phyloP scores from a whole-genome alignment of 2,329 filamentous ascomycete species.

The Phaeosphaeriaceae sp. region DNA sequence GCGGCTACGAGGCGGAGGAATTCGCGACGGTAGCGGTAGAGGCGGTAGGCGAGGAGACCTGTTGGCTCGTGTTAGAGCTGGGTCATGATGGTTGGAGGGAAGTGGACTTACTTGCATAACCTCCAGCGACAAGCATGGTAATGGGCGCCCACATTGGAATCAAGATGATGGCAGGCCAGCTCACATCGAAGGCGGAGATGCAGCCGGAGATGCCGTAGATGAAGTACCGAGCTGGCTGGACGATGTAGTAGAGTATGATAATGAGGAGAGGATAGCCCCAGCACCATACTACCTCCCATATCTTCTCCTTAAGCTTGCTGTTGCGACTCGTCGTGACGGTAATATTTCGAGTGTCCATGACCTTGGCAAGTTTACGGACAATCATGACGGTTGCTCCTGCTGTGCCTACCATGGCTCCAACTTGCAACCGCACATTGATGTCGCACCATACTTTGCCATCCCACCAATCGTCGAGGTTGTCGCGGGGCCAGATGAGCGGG shows the following conservation, averaged over 20 bases:
- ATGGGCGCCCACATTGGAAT: conserved; percentile 65
- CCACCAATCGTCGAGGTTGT: conserved; percentile 64
- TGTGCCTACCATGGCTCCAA: conserved; percentile 61
- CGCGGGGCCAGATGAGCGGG: conserved; percentile 69
- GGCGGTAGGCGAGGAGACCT: conserved; percentile 68
- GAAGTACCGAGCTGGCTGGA: conserved; percentile 67
- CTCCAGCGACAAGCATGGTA: conserved; percentile 61
- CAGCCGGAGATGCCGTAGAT: conserved; percentile 69
- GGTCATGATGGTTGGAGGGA: not conserved
- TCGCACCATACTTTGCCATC: conserved; percentile 70
- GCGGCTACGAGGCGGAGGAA: conserved; percentile 65
- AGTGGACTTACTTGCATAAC: conserved; percentile 64
- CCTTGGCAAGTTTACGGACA: conserved; percentile 65
- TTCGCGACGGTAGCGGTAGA: conserved; percentile 66
- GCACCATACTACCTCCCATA: conserved; percentile 65
- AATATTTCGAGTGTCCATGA: conserved; percentile 67
- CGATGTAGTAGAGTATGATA: conserved; percentile 65
- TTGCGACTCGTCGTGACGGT: conserved; percentile 59
- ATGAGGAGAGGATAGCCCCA: conserved; percentile 63
- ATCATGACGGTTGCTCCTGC: conserved; percentile 65
- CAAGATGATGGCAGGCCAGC: conserved; percentile 66
- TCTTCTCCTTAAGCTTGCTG: conserved; percentile 56
- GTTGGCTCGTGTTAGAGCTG: conserved; percentile 12
- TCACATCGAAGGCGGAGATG: conserved; percentile 60
- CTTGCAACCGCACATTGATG: conserved; percentile 66